Evolutionary conservation across 305 asterid genomes (phyloP).

Genomic region (Salvia sclarea): DNA sequence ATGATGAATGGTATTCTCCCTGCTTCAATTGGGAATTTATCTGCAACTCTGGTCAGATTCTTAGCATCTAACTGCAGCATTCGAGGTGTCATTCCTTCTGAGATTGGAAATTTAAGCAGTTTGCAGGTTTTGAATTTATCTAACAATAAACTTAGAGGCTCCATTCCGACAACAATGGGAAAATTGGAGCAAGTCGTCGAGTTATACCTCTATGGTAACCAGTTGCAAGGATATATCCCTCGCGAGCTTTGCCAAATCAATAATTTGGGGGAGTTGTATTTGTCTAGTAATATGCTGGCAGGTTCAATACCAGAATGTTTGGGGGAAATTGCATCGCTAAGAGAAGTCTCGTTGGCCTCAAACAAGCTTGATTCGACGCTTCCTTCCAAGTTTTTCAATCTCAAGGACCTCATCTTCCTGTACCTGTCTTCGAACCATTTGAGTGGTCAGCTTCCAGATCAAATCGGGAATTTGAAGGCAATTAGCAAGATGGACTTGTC

Average conservation of each 20-base stretch:
- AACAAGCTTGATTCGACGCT: slow-evolving; percentile 23
- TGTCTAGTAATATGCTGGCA: slow-evolving; percentile 11
- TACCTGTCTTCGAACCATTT: slow-evolving; percentile 34
- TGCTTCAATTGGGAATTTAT: slow-evolving; percentile 28
- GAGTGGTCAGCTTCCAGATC: slow-evolving; percentile 28
- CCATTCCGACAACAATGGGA: slow-evolving; percentile 30
- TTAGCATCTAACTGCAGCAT: slow-evolving; percentile 18
- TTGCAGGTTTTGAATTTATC: not conserved
- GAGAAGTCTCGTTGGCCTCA: not conserved
- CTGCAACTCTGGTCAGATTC: slow-evolving; percentile 19
- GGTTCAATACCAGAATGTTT: slow-evolving; percentile 33
- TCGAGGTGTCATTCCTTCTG: slow-evolving; percentile 32
- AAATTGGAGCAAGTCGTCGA: not conserved
- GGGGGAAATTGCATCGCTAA: not conserved
- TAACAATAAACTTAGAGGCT: slow-evolving; percentile 10
- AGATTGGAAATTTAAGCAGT: slow-evolving; percentile 30
- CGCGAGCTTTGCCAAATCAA: slow-evolving; percentile 16
- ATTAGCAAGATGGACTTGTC: not conserved
- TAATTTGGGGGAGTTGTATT: slow-evolving; percentile 2
- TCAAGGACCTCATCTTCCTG: not conserved
- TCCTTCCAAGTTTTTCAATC: slow-evolving; percentile 21
- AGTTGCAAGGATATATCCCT: slow-evolving; percentile 23
- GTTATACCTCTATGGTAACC: slow-evolving; percentile 8
- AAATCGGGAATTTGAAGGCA: slow-evolving; percentile 7
- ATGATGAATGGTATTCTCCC: slow-evolving; percentile 34